Percentiles rank a stretch among this genome's conserved stretches.
phyloP scores from a whole-genome alignment of 148 eudicot genomes.

The Rhododendron vialii region DNA sequence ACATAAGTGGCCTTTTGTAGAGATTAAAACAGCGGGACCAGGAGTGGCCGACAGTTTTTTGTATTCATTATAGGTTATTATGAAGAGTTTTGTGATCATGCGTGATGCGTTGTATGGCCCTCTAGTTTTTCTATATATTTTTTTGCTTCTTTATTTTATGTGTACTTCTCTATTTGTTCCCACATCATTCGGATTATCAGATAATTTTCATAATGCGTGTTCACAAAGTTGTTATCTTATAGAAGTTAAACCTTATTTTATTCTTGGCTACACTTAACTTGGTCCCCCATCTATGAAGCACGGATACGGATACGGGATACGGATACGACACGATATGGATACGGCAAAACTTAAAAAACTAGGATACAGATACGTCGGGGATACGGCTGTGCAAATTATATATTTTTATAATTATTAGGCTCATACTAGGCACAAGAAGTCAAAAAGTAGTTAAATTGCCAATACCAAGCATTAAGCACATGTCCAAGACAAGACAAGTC shows the following conservation, averaged over 20 bases:
- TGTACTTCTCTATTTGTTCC: not conserved
- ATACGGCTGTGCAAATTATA: too few relatives aligned
- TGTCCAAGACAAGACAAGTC: too few relatives aligned
- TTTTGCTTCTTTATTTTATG: not conserved
- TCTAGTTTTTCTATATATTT: not conserved
- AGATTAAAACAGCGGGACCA: not conserved
- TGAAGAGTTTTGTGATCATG: not conserved
- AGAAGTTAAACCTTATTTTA: not conserved
- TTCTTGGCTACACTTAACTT: not conserved
- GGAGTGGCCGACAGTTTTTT: not conserved
- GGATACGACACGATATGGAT: too few relatives aligned
- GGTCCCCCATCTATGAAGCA: not conserved
- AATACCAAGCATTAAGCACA: too few relatives aligned
- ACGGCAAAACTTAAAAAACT: too few relatives aligned
- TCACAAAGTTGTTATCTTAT: not conserved
- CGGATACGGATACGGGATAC: too few relatives aligned
- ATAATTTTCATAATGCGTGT: not conserved
- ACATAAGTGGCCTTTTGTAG: not conserved
- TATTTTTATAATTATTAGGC: too few relatives aligned
- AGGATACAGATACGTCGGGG: too few relatives aligned
- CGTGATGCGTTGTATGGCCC: not conserved
- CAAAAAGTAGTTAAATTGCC: too few relatives aligned
- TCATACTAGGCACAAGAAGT: too few relatives aligned
- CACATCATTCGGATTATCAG: not conserved
- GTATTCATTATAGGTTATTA: not conserved